Evolutionary conservation across 1,284 basidiomycete species (phyloP), one percentile per base, ranked within the genome.

Genomic region (Sanghuangporus weigelae): DNA sequence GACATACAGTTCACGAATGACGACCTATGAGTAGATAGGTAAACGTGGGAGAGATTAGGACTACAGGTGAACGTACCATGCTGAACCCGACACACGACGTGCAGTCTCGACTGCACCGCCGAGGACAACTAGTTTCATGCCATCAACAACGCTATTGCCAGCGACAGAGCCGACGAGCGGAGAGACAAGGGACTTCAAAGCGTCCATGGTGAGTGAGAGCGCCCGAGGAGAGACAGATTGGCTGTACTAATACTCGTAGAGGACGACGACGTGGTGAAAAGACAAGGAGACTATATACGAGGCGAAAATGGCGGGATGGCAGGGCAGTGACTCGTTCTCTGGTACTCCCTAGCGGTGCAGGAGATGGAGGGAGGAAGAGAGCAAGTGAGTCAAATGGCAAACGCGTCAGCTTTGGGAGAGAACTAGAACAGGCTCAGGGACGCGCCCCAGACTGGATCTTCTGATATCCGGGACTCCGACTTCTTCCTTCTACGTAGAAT

Each of bases 51-150:
- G 31, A 60, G 35, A n/a, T 46, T 7, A 16, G 44, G 44, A 6
- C 16, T 46, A 26, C 19, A 42, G 44, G 12, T 59, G 65, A 44
- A 74, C 79, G 61, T 70, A 88, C 90, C 90, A 92, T 55, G 89
- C 90, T 64, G 87, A 87, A 74, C 87, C 89, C 21, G 89, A 89
- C 54, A 91, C 84, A 68, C 90, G 79, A 69, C 90, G 79, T 0
- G 90, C 90, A 1, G 90, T 92, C 77, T 92, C 90, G 65, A 92
- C 90, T 4, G 90, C 92, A 65, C 90, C 90, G 67, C 90, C 90
- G 60, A 92, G 81, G 58, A 92, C 88, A 74, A 92, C 90, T 71
- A 92, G 88, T 77, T 92, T 92, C 79, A 92, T 85, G 68, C 90
- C 90, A 71, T 92, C 89, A 75, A 92, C 82, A 78, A 91, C 83